phyloP scores from a whole-genome alignment of 164 flowering plant species.

The Nelumbo lutea region DNA sequence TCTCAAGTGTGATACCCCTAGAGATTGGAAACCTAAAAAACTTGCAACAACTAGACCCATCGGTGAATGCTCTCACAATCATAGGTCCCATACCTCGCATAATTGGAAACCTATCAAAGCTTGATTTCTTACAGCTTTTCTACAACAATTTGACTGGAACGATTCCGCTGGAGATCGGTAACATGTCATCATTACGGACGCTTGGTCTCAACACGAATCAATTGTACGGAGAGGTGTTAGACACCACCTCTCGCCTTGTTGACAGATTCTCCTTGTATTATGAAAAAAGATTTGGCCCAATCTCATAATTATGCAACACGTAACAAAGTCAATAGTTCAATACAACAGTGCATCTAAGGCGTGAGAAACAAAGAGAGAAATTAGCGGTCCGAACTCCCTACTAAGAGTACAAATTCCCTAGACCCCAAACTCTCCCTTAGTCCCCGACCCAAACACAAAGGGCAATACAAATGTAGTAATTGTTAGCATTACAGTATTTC shows the following conservation, averaged over 20 bases:
- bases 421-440: too few species aligned
- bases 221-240: constrained; percentile 8
- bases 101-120: constrained; percentile 3
- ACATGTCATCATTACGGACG: neutral
- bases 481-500: too few species aligned
- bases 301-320: too few species aligned
- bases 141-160: constrained; percentile 1
- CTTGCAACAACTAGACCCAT: neutral
- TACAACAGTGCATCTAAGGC: too few species aligned
- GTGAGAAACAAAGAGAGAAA: too few species aligned
- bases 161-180: neutral
- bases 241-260: constrained; percentile 8
- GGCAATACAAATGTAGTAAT: too few species aligned
- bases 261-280: neutral
- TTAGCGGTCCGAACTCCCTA: too few species aligned
- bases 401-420: too few species aligned
- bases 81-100: neutral
- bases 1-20: neutral
- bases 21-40: constrained; percentile 1
- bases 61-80: neutral
- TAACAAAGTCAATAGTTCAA: too few species aligned
- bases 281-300: too few species aligned
- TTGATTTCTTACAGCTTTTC: neutral
- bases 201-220: constrained; percentile 1
- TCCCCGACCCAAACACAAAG: too few species aligned